Percentiles rank a stretch among this genome's conserved stretches.
Conservation (phyloP, 805 yeast species). For the Babjeviella inositovora region DNA sequence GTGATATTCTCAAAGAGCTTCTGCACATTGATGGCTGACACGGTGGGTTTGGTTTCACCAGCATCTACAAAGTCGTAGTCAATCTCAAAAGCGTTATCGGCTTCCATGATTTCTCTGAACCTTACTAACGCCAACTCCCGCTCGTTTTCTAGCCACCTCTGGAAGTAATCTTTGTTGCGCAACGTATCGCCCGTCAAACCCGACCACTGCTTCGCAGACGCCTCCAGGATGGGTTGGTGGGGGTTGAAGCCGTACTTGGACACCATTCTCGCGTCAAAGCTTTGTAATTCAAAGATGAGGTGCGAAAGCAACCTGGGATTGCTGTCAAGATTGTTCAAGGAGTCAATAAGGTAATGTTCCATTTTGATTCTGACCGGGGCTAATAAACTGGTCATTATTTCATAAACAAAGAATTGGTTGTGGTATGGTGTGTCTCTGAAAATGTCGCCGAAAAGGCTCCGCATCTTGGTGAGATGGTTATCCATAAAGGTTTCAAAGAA, state of each 20-base stretch:
- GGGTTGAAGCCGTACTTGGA: constrained; percentile 31
- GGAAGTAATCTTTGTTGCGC: constrained; percentile 12
- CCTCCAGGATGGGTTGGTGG: constrained; percentile 8
- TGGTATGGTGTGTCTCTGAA: constrained; percentile 11
- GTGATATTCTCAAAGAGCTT: constrained; percentile 43
- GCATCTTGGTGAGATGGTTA: constrained; percentile 19
- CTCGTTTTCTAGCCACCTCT: constrained; percentile 39
- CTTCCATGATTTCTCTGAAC: constrained; percentile 30
- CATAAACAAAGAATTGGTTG: constrained; percentile 13
- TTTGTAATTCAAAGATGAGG: constrained; percentile 36
- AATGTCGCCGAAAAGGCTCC: constrained; percentile 16
- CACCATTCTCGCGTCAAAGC: constrained; percentile 36
- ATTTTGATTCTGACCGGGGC: constrained; percentile 29
- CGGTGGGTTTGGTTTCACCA: constrained; percentile 39
- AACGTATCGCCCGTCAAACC: constrained; percentile 18
- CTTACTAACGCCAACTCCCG: constrained; percentile 29
- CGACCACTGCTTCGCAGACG: constrained; percentile 12
- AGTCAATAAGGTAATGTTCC: constrained; percentile 7
- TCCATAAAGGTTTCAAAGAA: constrained; percentile 26
- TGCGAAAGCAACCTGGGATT: constrained; percentile 36
- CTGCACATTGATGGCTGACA: constrained; percentile 38
- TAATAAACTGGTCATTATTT: constrained; percentile 26
- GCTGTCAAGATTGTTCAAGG: constrained; percentile 7
- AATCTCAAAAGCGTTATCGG: constrained; percentile 33
- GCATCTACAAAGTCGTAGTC: constrained; percentile 35